These are phyloP conservation scores for Phanerochaete sordida DNA, from an alignment of 768 basidiomycete genomes.

Conservation along the genomic window DNA sequence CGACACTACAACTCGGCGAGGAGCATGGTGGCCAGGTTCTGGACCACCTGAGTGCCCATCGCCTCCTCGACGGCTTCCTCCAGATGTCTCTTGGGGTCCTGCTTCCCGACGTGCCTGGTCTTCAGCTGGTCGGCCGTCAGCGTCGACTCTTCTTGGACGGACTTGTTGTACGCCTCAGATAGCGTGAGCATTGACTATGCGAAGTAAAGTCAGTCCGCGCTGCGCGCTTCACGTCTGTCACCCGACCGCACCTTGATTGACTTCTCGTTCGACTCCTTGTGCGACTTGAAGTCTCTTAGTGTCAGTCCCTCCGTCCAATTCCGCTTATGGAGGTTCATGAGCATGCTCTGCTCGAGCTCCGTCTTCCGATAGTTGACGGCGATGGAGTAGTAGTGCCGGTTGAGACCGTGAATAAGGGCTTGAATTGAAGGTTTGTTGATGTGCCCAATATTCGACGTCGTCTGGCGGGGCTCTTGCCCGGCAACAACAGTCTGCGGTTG, in stretches of 20 bases:
- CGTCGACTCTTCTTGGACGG: constrained; percentile 97
- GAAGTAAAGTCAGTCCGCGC: background rate
- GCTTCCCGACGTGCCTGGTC: constrained; percentile 96
- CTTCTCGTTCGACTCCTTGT: constrained; percentile 87
- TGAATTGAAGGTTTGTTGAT: constrained; percentile 99
- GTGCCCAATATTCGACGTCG: constrained; percentile 97
- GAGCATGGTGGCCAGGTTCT: constrained; percentile 92
- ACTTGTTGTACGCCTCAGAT: constrained; percentile 95
- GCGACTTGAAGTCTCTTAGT: constrained; percentile 83
- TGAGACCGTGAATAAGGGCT: constrained; percentile 95
- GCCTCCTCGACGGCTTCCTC: constrained; percentile 98
- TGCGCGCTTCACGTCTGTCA: background rate
- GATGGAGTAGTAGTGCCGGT: constrained; percentile 97
- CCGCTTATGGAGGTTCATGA: constrained; percentile 98
- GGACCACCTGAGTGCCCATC: constrained; percentile 96
- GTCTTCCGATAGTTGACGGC: constrained; percentile 98
- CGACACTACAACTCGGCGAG: constrained; percentile 86
- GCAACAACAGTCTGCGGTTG: constrained; percentile 85
- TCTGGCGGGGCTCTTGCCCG: constrained; percentile 94
- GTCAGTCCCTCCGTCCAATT: constrained; percentile 99
- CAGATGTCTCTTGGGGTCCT: constrained; percentile 96
- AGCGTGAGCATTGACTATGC: constrained; percentile 86
- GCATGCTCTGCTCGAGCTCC: constrained; percentile 96
- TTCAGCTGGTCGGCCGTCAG: constrained; percentile 90
- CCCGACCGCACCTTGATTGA: constrained; percentile 78